These are phyloP conservation scores for Lasiosphaeria miniovina DNA, from an alignment of 495 filamentous ascomycete species.

Conservation along the genomic window DNA sequence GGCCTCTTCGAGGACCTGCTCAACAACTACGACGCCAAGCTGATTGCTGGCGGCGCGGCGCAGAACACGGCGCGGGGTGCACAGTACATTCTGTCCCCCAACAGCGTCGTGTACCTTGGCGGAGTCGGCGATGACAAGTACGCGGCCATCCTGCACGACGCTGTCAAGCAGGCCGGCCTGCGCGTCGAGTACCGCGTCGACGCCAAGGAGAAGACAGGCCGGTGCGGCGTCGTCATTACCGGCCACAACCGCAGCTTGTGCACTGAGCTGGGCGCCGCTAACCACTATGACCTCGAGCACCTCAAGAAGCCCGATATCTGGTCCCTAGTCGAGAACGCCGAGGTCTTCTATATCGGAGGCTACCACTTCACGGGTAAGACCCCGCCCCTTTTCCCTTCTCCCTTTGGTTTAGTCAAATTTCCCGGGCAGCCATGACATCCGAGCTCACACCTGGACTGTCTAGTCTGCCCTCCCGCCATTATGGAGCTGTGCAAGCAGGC, in stretches of 20 bases:
- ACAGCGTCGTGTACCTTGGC: slow-evolving; percentile 88
- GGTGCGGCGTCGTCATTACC: slow-evolving; percentile 95
- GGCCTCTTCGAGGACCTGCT: slow-evolving; percentile 89
- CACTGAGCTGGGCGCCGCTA: slow-evolving; percentile 94
- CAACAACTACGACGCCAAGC: slow-evolving; percentile 79
- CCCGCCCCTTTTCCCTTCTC: not conserved
- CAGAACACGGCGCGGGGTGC: slow-evolving; percentile 98
- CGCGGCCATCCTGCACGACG: slow-evolving; percentile 76
- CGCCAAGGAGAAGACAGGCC: slow-evolving; percentile 75
- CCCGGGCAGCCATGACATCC: no score
- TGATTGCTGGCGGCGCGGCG: slow-evolving; percentile 94
- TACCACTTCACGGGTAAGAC: slow-evolving; percentile 57
- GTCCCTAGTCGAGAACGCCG: slow-evolving; percentile 81
- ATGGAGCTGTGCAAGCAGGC: slow-evolving; percentile 87
- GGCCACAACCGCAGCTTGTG: slow-evolving; percentile 89
- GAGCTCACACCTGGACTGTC: no score
- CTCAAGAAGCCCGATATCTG: slow-evolving; percentile 88
- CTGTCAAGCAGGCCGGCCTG: slow-evolving; percentile 75
- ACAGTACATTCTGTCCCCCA: slow-evolving; percentile 86
- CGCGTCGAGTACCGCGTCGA: slow-evolving; percentile 92
- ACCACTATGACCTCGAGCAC: slow-evolving; percentile 94
- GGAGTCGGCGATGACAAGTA: slow-evolving; percentile 91
- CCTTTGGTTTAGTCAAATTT: no score
- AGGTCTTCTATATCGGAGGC: slow-evolving; percentile 88
- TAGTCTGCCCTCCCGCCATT: slow-evolving; percentile 86